Conservation (phyloP, 1,284 basidiomycete species). For the Heliocybe sulcata region DNA sequence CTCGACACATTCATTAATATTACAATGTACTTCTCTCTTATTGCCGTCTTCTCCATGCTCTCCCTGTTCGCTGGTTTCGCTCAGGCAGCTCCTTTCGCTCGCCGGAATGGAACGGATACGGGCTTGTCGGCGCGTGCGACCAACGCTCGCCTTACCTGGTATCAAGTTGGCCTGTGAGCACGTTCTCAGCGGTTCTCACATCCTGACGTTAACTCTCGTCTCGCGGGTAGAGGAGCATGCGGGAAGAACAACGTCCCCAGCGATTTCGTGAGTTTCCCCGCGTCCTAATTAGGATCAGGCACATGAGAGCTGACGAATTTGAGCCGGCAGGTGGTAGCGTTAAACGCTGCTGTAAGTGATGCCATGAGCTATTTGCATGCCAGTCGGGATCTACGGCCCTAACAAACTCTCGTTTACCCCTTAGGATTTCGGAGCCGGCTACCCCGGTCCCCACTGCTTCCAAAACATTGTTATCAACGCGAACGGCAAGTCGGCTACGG, state of each 20-base stretch:
- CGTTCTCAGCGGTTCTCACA: neutral
- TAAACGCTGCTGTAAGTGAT: slow-evolving; percentile 24
- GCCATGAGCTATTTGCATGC: neutral
- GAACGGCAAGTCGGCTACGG: slow-evolving; percentile 33
- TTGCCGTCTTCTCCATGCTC: neutral
- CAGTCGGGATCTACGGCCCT: neutral
- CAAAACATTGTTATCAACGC: slow-evolving; percentile 39
- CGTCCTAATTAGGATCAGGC: neutral
- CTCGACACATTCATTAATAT: too few species aligned
- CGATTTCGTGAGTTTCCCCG: slow-evolving; percentile 26
- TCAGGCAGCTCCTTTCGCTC: neutral
- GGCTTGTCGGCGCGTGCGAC: neutral
- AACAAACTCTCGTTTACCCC: slow-evolving; percentile 17
- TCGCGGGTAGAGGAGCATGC: slow-evolving; percentile 29
- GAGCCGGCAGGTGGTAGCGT: slow-evolving; percentile 26
- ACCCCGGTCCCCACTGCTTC: slow-evolving; percentile 33
- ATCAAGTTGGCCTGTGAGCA: neutral
- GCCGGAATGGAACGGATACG: neutral
- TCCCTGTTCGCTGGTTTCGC: neutral
- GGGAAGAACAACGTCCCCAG: slow-evolving; percentile 21
- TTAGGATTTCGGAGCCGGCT: neutral
- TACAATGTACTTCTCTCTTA: neutral
- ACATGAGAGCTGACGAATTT: neutral
- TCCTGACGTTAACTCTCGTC: slow-evolving; percentile 22
- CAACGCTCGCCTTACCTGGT: neutral